These are phyloP conservation scores for Phytophthora hybrid DNA, from an alignment of 352 stramenopile species.

Conservation along the genomic window DNA sequence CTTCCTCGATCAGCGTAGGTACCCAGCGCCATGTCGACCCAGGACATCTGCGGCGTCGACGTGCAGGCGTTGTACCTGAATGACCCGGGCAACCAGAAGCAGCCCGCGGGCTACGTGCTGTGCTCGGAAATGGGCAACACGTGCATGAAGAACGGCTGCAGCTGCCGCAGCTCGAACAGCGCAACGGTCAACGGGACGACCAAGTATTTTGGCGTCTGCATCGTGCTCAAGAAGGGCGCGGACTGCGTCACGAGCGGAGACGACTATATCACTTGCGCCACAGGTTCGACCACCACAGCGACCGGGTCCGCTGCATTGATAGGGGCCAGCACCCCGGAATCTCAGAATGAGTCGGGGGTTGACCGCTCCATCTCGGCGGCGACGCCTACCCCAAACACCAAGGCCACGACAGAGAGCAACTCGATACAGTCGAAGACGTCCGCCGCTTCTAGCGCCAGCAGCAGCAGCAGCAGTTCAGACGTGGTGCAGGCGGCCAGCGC, in stretches of 20 bases:
- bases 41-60: constrained; percentile 37
- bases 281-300: constrained; percentile 6
- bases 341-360: constrained; percentile 21
- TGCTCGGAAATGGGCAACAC: constrained; percentile 44
- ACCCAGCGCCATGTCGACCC: constrained; percentile 10
- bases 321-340: not conserved
- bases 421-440: not conserved
- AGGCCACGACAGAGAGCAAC: constrained; percentile 33
- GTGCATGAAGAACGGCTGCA: constrained; percentile 47
- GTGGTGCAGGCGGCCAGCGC: constrained; percentile 4
- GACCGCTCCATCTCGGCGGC: not conserved
- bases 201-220: constrained; percentile 43
- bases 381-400: constrained; percentile 8
- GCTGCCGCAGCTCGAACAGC: constrained; percentile 31
- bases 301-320: not conserved
- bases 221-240: constrained; percentile 31
- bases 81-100: constrained; percentile 40
- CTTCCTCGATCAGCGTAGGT: not conserved
- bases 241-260: constrained; percentile 36
- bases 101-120: constrained; percentile 35
- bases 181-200: constrained; percentile 27
- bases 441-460: constrained; percentile 6
- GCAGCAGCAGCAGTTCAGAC: not conserved
- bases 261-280: constrained; percentile 39
- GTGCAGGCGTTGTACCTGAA: constrained; percentile 42